Conservation (phyloP, 306 rosid species). For the Alnus glutinosa region DNA sequence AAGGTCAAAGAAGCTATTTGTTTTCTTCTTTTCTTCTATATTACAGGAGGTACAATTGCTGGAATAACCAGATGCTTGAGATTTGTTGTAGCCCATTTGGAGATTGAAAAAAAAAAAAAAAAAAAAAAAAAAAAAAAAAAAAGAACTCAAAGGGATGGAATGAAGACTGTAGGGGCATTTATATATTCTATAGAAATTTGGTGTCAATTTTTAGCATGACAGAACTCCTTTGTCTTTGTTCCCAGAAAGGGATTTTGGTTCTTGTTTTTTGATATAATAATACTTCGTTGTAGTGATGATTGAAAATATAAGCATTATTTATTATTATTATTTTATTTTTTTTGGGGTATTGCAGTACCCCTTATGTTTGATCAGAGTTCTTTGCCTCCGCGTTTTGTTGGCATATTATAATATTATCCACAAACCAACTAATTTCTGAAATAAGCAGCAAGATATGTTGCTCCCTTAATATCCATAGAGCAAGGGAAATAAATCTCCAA, state of each 20-base stretch:
- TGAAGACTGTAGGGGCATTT: background rate
- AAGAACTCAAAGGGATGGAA: constrained; percentile 4
- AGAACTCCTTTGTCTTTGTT: background rate
- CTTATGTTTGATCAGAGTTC: background rate
- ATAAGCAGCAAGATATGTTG: background rate
- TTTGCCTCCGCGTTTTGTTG: background rate
- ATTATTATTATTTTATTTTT: background rate
- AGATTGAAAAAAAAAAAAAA: background rate
- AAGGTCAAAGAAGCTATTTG: constrained; percentile 1
- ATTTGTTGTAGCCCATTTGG: constrained; percentile 6
- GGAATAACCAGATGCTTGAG: constrained; percentile 1
- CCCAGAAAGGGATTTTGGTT: background rate
- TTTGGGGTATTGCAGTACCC: background rate
- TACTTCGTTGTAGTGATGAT: background rate
- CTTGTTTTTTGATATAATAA: background rate
- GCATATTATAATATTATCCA: background rate
- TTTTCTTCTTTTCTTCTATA: background rate
- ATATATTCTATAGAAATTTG: background rate
- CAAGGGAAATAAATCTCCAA: too few relatives aligned
- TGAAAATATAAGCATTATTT: background rate
- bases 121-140: too few relatives aligned
- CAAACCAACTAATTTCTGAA: background rate
- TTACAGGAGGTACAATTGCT: constrained; percentile 3
- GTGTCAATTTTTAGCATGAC: background rate
- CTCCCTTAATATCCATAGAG: background rate